Conservation (phyloP, 495 filamentous ascomycete species). For the Schizothecium vesticola region DNA sequence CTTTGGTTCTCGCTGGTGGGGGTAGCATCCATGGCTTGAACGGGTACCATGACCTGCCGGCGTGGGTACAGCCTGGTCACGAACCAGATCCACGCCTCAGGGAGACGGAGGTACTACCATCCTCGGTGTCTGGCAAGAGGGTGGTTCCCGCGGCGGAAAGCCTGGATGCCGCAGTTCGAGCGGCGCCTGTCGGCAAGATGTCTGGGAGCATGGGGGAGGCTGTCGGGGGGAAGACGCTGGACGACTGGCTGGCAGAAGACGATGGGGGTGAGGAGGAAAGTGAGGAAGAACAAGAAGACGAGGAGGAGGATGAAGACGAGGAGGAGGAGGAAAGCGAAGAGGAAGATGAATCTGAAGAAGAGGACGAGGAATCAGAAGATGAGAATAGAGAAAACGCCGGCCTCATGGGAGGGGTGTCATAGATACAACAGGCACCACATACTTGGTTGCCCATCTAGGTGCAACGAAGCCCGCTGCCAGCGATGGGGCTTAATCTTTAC, state of each 20-base stretch:
- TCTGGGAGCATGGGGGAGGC: constrained; percentile 27
- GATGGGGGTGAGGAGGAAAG: constrained; percentile 40
- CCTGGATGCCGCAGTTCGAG: constrained; percentile 54
- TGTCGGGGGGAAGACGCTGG: constrained; percentile 64
- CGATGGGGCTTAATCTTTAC: no score
- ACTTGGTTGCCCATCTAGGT: background rate
- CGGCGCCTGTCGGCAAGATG: constrained; percentile 41
- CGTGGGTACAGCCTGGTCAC: constrained; percentile 75
- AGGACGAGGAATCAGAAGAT: constrained; percentile 24
- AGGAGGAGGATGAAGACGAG: constrained; percentile 46
- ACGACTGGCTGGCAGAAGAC: constrained; percentile 83
- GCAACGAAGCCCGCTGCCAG: no score
- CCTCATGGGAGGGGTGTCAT: constrained; percentile 11
- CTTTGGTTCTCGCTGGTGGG: constrained; percentile 73
- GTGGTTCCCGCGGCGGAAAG: constrained; percentile 57
- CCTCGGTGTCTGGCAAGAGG: constrained; percentile 27
- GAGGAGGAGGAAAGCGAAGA: constrained; percentile 9
- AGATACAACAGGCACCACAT: background rate
- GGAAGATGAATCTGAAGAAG: constrained; percentile 8
- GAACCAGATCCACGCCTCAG: constrained; percentile 76
- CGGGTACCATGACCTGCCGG: constrained; percentile 73
- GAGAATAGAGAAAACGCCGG: constrained; percentile 41
- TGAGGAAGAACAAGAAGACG: constrained; percentile 50
- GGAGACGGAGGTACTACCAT: constrained; percentile 33
- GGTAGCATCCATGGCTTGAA: constrained; percentile 61